These are phyloP conservation scores for Strobilomyces confusus DNA, from an alignment of 768 basidiomycete species.

Conservation along the genomic window DNA sequence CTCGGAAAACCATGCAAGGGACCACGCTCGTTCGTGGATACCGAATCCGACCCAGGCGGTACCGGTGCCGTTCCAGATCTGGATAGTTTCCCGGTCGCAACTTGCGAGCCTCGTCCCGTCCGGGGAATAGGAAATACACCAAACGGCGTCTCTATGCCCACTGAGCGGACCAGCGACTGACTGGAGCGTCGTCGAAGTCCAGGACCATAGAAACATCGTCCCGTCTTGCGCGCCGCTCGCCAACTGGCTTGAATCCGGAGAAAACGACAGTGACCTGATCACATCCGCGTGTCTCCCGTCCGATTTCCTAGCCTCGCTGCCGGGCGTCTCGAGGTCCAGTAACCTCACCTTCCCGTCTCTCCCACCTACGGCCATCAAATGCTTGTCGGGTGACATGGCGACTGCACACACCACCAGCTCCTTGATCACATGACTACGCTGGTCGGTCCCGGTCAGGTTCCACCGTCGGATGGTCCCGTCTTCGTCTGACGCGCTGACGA, in stretches of 20 bases:
- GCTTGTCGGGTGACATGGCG: conserved; percentile 7
- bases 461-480: conserved; percentile 19
- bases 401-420: conserved; percentile 1
- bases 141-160: conserved; percentile 12
- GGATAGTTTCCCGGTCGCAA: conserved; percentile 17
- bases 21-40: conserved; percentile 17
- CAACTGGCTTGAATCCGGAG: conserved; percentile 13
- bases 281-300: background rate
- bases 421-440: conserved; percentile 1
- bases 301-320: background rate
- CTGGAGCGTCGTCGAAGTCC: background rate
- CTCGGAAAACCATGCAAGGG: conserved; percentile 19
- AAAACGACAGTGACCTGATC: conserved; percentile 18
- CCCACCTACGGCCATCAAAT: conserved; percentile 17
- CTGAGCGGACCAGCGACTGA: conserved; percentile 4
- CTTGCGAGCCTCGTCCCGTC: conserved; percentile 18
- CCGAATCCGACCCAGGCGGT: background rate
- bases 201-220: conserved; percentile 17
- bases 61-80: conserved; percentile 11
- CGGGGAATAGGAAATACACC: conserved; percentile 19
- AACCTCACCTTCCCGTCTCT: conserved; percentile 13
- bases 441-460: conserved; percentile 4
- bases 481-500: conserved; percentile 19
- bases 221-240: conserved; percentile 18
- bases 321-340: background rate